phyloP scores from a whole-genome alignment of 192 early-diverging fungal species.

The Backusella psychrophila region DNA sequence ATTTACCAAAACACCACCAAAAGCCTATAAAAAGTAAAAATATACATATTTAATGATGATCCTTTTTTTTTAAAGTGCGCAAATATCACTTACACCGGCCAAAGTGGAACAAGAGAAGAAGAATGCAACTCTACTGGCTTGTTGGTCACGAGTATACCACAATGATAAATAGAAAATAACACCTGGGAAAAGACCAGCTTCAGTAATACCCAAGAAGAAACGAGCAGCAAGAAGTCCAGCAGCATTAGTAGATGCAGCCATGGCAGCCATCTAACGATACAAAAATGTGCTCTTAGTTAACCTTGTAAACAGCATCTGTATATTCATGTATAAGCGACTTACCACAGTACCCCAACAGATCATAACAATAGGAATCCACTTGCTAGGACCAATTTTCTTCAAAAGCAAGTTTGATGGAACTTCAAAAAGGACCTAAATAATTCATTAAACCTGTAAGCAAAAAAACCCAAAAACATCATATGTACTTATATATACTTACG shows the following conservation, averaged over 20 bases:
- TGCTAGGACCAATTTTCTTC: slow-evolving; percentile 53
- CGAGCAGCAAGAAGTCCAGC: slow-evolving; percentile 46
- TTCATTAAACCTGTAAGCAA: not conserved
- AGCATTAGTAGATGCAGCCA: slow-evolving; percentile 45
- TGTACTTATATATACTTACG: slow-evolving; percentile 23
- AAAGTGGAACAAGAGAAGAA: slow-evolving; percentile 54
- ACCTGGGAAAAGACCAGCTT: slow-evolving; percentile 61
- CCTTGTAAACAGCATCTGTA: not conserved
- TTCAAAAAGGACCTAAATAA: slow-evolving; percentile 63
- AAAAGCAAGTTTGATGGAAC: slow-evolving; percentile 70
- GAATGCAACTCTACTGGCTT: slow-evolving; percentile 49
- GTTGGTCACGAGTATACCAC: slow-evolving; percentile 50
- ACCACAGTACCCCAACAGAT: slow-evolving; percentile 49
- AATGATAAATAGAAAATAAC: slow-evolving; percentile 51
- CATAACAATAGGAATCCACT: slow-evolving; percentile 60
- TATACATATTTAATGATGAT: not conserved
- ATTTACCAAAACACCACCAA: slow-evolving; percentile 56
- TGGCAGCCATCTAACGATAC: slow-evolving; percentile 36
- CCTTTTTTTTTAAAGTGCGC: slow-evolving; percentile 47
- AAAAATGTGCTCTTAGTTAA: not conserved
- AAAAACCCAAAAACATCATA: not conserved
- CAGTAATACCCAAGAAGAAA: slow-evolving; percentile 61
- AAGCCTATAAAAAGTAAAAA: slow-evolving; percentile 28
- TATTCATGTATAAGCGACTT: not conserved
- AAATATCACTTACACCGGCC: slow-evolving; percentile 41